Evolutionary conservation across 2,329 filamentous ascomycete species (phyloP), one percentile per base, ranked within the genome.

Genomic region (Dryadomyces quercus-mongolicae): DNA sequence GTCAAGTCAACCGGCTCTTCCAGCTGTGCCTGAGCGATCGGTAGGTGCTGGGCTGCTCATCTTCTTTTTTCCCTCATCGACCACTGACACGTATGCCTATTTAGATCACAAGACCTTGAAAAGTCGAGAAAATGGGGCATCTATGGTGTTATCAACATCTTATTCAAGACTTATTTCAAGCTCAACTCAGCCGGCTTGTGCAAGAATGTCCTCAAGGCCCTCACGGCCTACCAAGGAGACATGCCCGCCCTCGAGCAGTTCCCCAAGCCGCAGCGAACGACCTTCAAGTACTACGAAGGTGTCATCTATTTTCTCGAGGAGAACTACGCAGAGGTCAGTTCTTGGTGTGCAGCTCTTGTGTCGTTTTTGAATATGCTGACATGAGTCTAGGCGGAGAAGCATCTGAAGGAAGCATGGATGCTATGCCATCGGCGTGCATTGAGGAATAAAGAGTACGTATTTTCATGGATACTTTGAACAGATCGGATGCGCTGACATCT

Each of bases 101-200:
- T 6, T 18, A 68, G 86, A 87, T 57, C 83, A 86, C 53, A 57
- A 16, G 61, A 61, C 15, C 74, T 96, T 47, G 83, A 90, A 64
- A 86, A 95, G 63, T 96, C 92, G 9, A 83, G 93, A 54, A 98
- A 97, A 79, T 98, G 93, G 93, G 94, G 89, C 7, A 87, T 95
- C 49, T 98, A 98, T 72, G 91, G 90, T 67, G 85, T 92, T 60
- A 89, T 91, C 64, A 97, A 95, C 65, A 78, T 98, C 8, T 76
- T 96, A 15, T 98, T 98, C 80, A 97, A 97, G 71, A 97, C 91
- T 1, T 96, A 97, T 68, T 98, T 98, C 74, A 94, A 88, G 73
- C 75, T 97, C 59, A 95, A 95, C 70, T 88, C 86, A 38, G 85
- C 94, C 55, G 84, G 82, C n/a, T 74, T 97, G 20, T 95, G 85